phyloP scores from a whole-genome alignment of 495 filamentous ascomycete species.

The Penicillium chermesinum region DNA sequence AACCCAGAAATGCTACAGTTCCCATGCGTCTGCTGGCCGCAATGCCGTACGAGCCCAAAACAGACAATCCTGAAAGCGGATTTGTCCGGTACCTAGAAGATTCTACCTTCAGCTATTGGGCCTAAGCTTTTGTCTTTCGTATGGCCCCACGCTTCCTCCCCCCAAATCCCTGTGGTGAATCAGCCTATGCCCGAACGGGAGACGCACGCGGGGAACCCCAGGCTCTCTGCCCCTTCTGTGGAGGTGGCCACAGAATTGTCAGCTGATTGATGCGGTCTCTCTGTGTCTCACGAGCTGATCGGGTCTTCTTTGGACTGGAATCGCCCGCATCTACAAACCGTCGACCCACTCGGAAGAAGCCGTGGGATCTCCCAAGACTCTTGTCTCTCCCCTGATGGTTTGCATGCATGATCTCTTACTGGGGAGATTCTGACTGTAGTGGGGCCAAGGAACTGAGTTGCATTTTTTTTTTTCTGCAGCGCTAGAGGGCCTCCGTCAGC shows the following conservation, averaged over 20 bases:
- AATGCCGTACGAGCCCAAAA: background rate
- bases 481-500: background rate
- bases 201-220: background rate
- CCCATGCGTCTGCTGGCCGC: background rate
- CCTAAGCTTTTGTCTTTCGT: background rate
- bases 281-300: background rate
- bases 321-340: background rate
- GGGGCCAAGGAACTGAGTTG: background rate
- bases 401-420: background rate
- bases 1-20: constrained; percentile 6
- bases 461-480: background rate
- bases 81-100: background rate
- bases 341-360: background rate
- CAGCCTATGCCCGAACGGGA: background rate
- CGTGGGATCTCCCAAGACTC: background rate
- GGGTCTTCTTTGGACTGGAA: too few species aligned
- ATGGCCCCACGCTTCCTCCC: background rate
- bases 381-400: background rate
- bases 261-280: too few species aligned
- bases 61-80: constrained; percentile 4
- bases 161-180: background rate
- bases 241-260: too few species aligned
- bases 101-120: constrained; percentile 1
- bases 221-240: background rate
- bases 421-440: background rate